phyloP scores from a whole-genome alignment of 1,139 yeast genomes.

The Pichia sp. region DNA sequence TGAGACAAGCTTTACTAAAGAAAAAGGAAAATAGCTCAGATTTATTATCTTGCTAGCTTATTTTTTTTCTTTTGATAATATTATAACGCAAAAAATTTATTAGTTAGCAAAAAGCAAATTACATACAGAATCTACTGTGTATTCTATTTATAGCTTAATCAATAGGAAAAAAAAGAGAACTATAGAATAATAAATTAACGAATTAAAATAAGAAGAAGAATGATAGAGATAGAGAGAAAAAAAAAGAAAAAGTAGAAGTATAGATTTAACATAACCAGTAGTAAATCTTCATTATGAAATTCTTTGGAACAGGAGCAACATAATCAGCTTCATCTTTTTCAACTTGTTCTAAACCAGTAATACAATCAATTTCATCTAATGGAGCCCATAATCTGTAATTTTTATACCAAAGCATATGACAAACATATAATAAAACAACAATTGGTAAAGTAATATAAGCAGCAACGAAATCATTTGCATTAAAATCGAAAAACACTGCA shows the following conservation, averaged over 20 bases:
- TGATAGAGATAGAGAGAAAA: background rate
- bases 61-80: no score
- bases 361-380: conserved; percentile 38
- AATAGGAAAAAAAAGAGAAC: no score
- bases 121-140: no score
- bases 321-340: conserved; percentile 36
- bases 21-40: no score
- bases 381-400: conserved; percentile 31
- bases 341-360: conserved; percentile 38
- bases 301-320: conserved; percentile 33
- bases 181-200: background rate
- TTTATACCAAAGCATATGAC: conserved; percentile 31
- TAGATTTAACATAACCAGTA: conserved; percentile 30
- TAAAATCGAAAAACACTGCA: conserved; percentile 39
- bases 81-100: no score
- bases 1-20: no score
- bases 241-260: background rate
- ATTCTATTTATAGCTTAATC: no score
- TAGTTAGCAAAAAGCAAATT: no score
- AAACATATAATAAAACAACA: conserved; percentile 41
- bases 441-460: conserved; percentile 59
- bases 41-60: no score
- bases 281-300: conserved; percentile 34
- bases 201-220: background rate
- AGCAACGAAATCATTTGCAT: conserved; percentile 47